These are phyloP conservation scores for Aspergillus texensis DNA, from an alignment of 2,329 filamentous ascomycete genomes.

Conservation along the genomic window DNA sequence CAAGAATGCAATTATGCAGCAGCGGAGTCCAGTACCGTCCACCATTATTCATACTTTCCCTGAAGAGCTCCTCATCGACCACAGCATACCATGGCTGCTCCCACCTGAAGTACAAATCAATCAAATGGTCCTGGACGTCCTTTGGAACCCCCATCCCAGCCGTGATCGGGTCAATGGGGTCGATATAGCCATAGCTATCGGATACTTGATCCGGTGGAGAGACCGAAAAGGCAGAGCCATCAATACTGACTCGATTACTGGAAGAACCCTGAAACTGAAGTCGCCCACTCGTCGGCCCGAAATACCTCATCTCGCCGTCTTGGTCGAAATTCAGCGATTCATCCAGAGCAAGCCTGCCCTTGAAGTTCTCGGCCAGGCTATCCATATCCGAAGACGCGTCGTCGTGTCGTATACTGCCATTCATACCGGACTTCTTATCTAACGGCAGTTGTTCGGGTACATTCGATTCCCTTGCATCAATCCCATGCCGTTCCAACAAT, in stretches of 20 bases:
- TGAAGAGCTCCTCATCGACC: conserved; percentile 39
- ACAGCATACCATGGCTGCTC: conserved; percentile 43
- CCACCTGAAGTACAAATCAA: conserved; percentile 42
- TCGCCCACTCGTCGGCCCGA: conserved; percentile 41
- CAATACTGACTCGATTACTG: conserved; percentile 7
- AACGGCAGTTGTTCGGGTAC: background rate
- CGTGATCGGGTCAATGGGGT: background rate
- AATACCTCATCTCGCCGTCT: conserved; percentile 40
- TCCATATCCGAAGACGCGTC: conserved; percentile 18
- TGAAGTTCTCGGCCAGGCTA: conserved; percentile 28
- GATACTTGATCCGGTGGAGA: background rate
- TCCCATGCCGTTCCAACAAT: conserved; percentile 31
- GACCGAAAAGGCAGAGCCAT: background rate
- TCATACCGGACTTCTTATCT: background rate
- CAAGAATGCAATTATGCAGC: conserved; percentile 37
- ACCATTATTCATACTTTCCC: conserved; percentile 27
- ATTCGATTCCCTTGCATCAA: conserved; percentile 31
- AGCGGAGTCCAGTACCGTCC: conserved; percentile 37
- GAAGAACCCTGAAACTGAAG: conserved; percentile 31
- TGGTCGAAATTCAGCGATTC: conserved; percentile 40
- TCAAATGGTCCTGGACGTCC: conserved; percentile 31
- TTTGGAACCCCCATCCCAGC: conserved; percentile 17
- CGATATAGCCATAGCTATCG: conserved; percentile 3
- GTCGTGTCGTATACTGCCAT: background rate
- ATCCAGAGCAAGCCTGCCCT: conserved; percentile 39